These are phyloP conservation scores for Typha latifolia DNA, from an alignment of 176 grass and related monocot genomes.

Conservation along the genomic window DNA sequence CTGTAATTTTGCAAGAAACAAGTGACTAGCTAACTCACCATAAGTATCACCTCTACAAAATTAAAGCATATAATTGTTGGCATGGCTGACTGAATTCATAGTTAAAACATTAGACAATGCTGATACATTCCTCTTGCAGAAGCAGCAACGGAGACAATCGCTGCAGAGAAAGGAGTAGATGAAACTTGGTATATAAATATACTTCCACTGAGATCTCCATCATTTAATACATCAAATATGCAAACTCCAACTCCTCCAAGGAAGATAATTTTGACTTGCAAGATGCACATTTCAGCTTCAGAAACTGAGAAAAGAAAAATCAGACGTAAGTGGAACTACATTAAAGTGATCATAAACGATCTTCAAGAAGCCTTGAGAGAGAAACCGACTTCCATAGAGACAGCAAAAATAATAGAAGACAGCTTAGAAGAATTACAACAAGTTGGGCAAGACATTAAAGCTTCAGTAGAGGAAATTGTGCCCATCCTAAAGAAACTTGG, in stretches of 20 bases:
- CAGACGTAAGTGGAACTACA: conserved; percentile 23
- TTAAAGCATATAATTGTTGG: too few species aligned
- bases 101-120: too few species aligned
- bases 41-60: background rate
- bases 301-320: conserved; percentile 23
- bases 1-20: conserved; percentile 7
- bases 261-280: conserved; percentile 10
- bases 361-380: conserved; percentile 26
- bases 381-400: conserved; percentile 16
- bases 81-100: too few species aligned
- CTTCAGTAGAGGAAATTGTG: conserved; percentile 13
- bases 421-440: conserved; percentile 17
- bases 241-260: background rate
- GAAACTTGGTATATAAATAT: too few species aligned
- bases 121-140: too few species aligned
- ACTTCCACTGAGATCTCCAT: too few species aligned
- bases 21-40: background rate
- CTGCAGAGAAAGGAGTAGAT: too few species aligned
- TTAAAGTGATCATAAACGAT: conserved; percentile 17
- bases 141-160: too few species aligned
- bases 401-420: conserved; percentile 19
- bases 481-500: conserved; percentile 18
- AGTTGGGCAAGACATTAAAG: conserved; percentile 17
- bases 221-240: too few species aligned
- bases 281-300: conserved; percentile 9